These are phyloP conservation scores for Clonostachys sp. DNA, from an alignment of 2,329 filamentous ascomycete species.

Conservation along the genomic window DNA sequence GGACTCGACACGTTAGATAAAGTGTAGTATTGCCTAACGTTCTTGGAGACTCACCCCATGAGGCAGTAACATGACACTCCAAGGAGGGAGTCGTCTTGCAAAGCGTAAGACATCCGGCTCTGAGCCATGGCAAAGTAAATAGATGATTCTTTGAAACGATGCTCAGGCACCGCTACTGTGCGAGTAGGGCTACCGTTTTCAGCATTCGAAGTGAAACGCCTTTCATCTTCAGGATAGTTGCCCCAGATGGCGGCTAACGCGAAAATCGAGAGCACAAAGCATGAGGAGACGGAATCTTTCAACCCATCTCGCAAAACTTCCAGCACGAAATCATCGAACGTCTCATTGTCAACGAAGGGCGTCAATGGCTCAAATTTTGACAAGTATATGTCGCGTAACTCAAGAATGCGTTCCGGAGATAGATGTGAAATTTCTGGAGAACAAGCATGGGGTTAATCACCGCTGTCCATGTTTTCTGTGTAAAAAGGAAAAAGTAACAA, in stretches of 20 bases:
- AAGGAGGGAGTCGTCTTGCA: conserved; percentile 4
- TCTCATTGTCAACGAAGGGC: conserved; percentile 5
- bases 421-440: conserved; percentile 2
- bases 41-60: conserved; percentile 3
- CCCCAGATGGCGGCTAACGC: conserved; percentile 7
- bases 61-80: conserved; percentile 6
- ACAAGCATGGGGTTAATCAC: not conserved
- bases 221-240: conserved; percentile 5
- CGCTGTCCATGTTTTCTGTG: not conserved
- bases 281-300: conserved; percentile 5
- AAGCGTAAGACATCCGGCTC: conserved; percentile 6
- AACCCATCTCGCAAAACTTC: conserved; percentile 10
- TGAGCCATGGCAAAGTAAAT: conserved; percentile 8
- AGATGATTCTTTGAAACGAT: conserved; percentile 5
- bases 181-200: not conserved
- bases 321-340: conserved; percentile 3
- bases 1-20: not conserved
- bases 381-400: conserved; percentile 5
- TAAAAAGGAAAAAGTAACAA: not conserved
- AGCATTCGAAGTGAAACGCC: not conserved
- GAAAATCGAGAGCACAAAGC: conserved; percentile 6
- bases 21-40: not conserved
- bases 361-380: conserved; percentile 5
- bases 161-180: conserved; percentile 6
- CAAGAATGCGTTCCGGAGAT: conserved; percentile 3